A percentile compares a stretch with the other conserved stretches of the same genome.
Conservation (phyloP, 2,329 filamentous ascomycete species). For the Sporothrix brunneoviolacea region DNA sequence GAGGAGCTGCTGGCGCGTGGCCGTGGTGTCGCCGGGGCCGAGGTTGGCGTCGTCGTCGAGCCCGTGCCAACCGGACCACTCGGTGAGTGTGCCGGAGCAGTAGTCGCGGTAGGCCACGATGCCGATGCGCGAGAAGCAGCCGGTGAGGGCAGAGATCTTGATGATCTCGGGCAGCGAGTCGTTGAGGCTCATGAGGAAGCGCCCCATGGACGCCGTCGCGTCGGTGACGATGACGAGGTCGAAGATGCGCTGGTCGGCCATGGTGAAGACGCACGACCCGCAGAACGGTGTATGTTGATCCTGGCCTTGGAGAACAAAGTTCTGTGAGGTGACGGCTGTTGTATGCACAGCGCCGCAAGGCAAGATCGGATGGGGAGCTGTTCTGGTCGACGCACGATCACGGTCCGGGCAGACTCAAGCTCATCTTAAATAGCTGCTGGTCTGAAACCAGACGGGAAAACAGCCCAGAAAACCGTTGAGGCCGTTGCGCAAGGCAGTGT, state of each 20-base stretch:
- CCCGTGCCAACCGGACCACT: conserved; percentile 45
- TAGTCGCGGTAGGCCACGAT: conserved; percentile 47
- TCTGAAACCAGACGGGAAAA: too few species aligned
- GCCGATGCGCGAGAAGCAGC: conserved; percentile 43
- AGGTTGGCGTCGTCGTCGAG: conserved; percentile 5
- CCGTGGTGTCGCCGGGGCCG: not conserved
- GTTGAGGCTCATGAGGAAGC: conserved; percentile 37
- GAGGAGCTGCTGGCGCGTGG: conserved; percentile 29
- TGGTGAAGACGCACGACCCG: too few species aligned
- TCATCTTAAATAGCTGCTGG: too few species aligned
- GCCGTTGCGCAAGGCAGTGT: too few species aligned
- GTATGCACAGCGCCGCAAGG: too few species aligned
- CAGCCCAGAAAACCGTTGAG: too few species aligned
- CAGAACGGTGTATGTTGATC: too few species aligned
- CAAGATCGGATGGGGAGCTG: too few species aligned
- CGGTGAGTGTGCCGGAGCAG: conserved; percentile 27
- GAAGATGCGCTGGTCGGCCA: conserved; percentile 21
- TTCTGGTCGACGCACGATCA: too few species aligned
- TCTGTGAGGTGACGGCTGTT: too few species aligned
- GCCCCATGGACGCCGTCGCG: conserved; percentile 39
- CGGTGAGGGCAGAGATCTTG: conserved; percentile 40
- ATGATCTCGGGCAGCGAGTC: conserved; percentile 44
- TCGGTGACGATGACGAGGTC: conserved; percentile 43
- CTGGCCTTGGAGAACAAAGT: too few species aligned
- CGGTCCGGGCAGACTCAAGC: too few species aligned